A percentile compares a stretch with the other conserved stretches of the same genome.
Evolutionary conservation across 1,139 yeast species (phyloP).

Genomic region (Blastobotrys illinoisensis): DNA sequence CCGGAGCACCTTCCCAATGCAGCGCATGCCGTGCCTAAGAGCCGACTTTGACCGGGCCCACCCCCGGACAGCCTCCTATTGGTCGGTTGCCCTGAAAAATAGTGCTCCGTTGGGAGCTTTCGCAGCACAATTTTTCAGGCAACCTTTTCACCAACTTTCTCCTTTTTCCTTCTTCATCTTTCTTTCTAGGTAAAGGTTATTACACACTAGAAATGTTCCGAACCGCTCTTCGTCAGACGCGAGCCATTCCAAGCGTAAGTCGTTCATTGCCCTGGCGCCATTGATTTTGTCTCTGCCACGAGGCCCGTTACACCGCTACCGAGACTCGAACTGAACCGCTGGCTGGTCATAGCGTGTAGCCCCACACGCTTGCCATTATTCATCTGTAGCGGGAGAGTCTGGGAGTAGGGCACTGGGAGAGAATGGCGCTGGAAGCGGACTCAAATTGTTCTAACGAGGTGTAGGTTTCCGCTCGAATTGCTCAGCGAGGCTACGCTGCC

Average conservation of each 20-base stretch:
- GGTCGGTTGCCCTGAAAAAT: not conserved
- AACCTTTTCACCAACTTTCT: conserved; percentile 4
- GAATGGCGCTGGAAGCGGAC: too few species aligned
- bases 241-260: conserved; percentile 30
- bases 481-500: conserved; percentile 62
- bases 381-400: too few species aligned
- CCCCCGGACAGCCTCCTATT: not conserved
- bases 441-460: not conserved
- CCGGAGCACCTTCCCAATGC: not conserved
- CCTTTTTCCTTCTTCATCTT: conserved; percentile 19
- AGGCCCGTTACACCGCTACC: too few species aligned
- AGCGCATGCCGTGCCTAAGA: not conserved
- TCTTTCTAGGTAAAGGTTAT: conserved; percentile 9
- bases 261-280: too few species aligned
- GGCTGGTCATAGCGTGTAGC: too few species aligned
- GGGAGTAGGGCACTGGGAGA: too few species aligned
- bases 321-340: too few species aligned
- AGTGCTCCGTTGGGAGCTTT: not conserved
- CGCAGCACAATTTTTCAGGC: conserved; percentile 4
- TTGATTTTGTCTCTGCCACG: too few species aligned
- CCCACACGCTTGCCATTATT: too few species aligned
- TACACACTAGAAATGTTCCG: conserved; percentile 33
- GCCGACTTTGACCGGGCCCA: not conserved
- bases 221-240: conserved; percentile 36
- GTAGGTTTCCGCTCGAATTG: conserved; percentile 17